Evolutionary conservation across 768 basidiomycete species (phyloP), one percentile per base, ranked within the genome.

Genomic region (Cantharellus anzutake): DNA sequence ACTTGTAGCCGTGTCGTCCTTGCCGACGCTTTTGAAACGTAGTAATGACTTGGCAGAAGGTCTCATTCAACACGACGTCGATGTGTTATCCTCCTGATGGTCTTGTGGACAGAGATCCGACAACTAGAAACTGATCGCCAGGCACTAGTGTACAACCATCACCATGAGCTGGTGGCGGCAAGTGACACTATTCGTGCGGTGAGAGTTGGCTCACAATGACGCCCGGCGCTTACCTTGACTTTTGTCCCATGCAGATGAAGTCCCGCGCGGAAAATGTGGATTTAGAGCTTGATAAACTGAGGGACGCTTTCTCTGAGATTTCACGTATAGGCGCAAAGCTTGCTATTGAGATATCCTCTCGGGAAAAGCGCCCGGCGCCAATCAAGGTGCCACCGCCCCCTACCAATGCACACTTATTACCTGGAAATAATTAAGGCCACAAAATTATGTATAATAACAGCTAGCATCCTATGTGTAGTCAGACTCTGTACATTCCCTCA

Each of bases 81-180:
- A 11, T 7, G 7, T 7, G 7, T 7, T 55, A 70, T 59, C 7
- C 65, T 62, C 29, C 34, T 7, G 34, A 42, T 59, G 59, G 41
- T 44, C 20, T 41, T 14, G 0, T n/a, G 5, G 51, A 2, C 62
- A 91, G 92, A 94, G 69, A 93, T 96, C 61, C 76, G 86, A 40
- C 80, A 89, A 63, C 71, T 96, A 11, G 89, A 94, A 60, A 80
- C 84, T 66, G 91, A 94, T 66, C 74, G 88, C 34, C 91, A 96
- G 69, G 84, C 86, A 4, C 74, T 96, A 51, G 91, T 96, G 5
- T 96, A 96, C 68, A 91, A 93, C 65, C 91, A 93, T 67, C 92
- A 96, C 66, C 89, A 92, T 61, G 92, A 96, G 64, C 81, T 96
- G 20, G 92, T 96, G 57, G 87, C 88, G 1, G 92, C 92, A 2